Conservation (phyloP, 192 early-diverging fungal species). For the Coemansia sp. region DNA sequence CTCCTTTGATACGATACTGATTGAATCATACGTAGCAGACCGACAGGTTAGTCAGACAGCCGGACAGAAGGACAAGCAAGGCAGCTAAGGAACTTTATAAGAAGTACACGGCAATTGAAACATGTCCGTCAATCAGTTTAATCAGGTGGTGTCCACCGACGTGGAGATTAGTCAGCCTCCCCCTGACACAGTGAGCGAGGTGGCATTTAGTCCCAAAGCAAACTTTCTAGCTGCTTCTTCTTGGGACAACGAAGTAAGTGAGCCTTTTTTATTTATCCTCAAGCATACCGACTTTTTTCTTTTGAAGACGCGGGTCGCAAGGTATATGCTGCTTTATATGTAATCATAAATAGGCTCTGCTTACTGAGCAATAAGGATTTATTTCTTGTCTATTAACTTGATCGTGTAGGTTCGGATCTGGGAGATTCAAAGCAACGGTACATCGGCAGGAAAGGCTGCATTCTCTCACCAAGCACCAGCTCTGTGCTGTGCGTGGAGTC, state of each 20-base stretch:
- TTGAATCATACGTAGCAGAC: background rate
- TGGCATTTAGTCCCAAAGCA: constrained; percentile 77
- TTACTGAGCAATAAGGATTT: too few species aligned
- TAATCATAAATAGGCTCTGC: too few species aligned
- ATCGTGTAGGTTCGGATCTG: constrained; percentile 80
- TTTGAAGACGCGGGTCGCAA: too few species aligned
- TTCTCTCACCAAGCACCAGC: constrained; percentile 81
- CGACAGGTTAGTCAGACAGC: too few species aligned
- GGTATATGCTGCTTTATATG: too few species aligned
- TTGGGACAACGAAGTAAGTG: constrained; percentile 76
- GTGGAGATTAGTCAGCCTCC: constrained; percentile 60
- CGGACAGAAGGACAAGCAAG: background rate
- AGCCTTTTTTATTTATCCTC: too few species aligned
- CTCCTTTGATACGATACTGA: background rate
- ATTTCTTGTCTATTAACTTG: background rate
- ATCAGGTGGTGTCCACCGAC: constrained; percentile 44
- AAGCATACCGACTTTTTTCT: too few species aligned
- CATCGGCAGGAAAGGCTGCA: constrained; percentile 70
- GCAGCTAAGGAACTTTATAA: too few species aligned
- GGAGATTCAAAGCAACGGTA: constrained; percentile 77
- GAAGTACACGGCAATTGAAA: background rate
- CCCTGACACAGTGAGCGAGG: constrained; percentile 70
- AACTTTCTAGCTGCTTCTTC: constrained; percentile 84
- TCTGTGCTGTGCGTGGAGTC: constrained; percentile 77
- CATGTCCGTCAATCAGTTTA: constrained; percentile 11